Base-by-base conservation (phyloP, 768 basidiomycete species). In the Nidula microcarpa region DNA sequence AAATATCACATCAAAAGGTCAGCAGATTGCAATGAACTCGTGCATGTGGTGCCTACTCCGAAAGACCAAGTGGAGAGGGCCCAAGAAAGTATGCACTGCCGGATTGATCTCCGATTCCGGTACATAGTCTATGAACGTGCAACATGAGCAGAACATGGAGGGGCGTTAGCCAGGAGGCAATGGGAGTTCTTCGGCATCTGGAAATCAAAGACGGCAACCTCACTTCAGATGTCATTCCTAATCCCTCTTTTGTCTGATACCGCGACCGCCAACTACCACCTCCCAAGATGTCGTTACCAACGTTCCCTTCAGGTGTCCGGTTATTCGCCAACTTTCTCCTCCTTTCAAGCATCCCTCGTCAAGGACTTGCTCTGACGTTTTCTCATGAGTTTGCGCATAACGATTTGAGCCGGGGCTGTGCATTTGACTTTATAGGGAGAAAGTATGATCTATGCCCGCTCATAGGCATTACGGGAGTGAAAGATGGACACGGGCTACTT, bases 381-480 rank as follows among this genome's bases (percentile, higher is more conserved):
- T 36, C 55, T 5, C 52, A 46, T n/a, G 49, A 53, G 43, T 46
- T 53, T 30, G 41, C 37, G 13, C 51, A 54, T 2, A 49, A 50
- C 41, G 52, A 57, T 48, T 51, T 57, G 46, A 36, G 43, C 32
- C 18, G 14, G 10, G 47, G 53, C 35, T 58, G 50, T 34, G 41
- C 30, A 3, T 58, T 55, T 17, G 46, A 32, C 18, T 43, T 58
- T 33, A 59, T 50, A 36, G 46, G 35, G 14, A 37, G 39, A 3
- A 34, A 33, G 23, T 55, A 57, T 33, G 48, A 57, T 50, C 45
- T 59, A 4, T 59, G 53, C 37, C 47, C 56, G 23, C 45, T 61
- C 5, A 48, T 61, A 36, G 44, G 5, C 2, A 51, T 35, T 13
- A 33, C 43, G n/a, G 37, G 34, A 16, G 37, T 41, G 2, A 16